These are phyloP conservation scores for Trichosporon sp. DNA, from an alignment of 1,284 basidiomycete genomes.

Conservation along the genomic window DNA sequence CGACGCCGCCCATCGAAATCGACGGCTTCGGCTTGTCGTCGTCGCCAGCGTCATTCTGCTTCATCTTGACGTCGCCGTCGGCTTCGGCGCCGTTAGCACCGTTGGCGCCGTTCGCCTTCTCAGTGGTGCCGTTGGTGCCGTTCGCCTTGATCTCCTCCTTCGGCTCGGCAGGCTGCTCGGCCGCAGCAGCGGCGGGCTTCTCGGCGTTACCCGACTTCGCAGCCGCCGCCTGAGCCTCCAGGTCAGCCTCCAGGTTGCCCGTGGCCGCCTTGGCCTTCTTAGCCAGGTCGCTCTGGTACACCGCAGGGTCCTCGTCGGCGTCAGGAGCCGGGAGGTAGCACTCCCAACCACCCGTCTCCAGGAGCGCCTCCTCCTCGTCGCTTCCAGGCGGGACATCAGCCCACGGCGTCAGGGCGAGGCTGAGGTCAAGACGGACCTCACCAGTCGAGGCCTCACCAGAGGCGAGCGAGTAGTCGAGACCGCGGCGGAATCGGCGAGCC, in stretches of 20 bases:
- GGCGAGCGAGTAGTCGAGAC: slow-evolving; percentile 91
- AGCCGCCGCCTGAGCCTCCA: slow-evolving; percentile 24
- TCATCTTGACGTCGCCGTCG: slow-evolving; percentile 2
- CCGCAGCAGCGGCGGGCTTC: no score
- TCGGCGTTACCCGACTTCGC: slow-evolving; percentile 21
- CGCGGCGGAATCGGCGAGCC: slow-evolving; percentile 83
- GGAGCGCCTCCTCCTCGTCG: slow-evolving; percentile 48
- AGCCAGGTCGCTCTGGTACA: slow-evolving; percentile 65
- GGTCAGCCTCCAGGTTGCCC: slow-evolving; percentile 17
- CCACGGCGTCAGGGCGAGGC: slow-evolving; percentile 82
- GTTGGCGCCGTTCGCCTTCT: neutral
- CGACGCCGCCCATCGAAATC: slow-evolving; percentile 38
- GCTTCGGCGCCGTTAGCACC: slow-evolving; percentile 20
- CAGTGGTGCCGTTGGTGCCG: slow-evolving; percentile 1
- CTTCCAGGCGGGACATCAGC: slow-evolving; percentile 47
- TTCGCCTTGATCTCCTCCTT: neutral
- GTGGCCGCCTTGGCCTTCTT: slow-evolving; percentile 34
- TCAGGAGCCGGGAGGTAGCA: slow-evolving; percentile 93
- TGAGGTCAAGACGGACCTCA: slow-evolving; percentile 77
- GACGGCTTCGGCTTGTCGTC: slow-evolving; percentile 6
- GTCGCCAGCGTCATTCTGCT: slow-evolving; percentile 1
- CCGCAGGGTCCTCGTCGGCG: slow-evolving; percentile 87
- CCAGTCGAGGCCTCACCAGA: slow-evolving; percentile 67
- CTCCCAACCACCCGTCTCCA: slow-evolving; percentile 89
- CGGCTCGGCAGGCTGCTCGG: no score